Percentiles rank a stretch among this genome's conserved stretches.
Conservation (phyloP, 2,329 filamentous ascomycete species). For the Penicillium verrucosum region DNA sequence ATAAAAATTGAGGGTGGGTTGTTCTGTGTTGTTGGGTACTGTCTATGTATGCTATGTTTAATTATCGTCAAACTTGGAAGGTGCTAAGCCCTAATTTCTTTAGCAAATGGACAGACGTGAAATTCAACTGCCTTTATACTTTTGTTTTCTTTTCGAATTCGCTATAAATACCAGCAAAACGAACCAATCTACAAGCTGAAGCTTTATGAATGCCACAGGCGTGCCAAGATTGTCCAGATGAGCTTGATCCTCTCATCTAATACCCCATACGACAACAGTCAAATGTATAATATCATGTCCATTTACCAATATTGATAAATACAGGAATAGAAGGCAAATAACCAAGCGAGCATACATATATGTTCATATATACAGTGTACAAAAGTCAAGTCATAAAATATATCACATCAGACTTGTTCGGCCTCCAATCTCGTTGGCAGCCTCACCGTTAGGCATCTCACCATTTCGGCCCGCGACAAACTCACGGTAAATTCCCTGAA, state of each 20-base stretch:
- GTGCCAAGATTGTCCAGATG: background rate
- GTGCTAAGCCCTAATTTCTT: background rate
- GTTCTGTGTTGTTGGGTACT: background rate
- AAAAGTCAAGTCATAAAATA: background rate
- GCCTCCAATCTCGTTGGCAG: conserved; percentile 86
- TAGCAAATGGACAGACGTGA: background rate
- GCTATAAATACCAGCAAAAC: background rate
- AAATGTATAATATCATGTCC: background rate
- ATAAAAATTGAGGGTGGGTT: background rate
- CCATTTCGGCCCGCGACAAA: conserved; percentile 91
- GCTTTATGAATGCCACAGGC: background rate
- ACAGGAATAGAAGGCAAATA: conserved; percentile 5
- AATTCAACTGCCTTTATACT: background rate
- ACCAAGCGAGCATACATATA: background rate
- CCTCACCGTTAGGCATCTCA: conserved; percentile 92
- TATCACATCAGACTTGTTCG: conserved; percentile 85
- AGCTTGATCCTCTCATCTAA: background rate
- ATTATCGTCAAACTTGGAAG: background rate
- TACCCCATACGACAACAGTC: too few relatives aligned
- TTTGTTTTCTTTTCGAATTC: background rate
- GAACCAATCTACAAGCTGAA: background rate
- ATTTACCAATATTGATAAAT: conserved; percentile 6
- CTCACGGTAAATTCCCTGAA: conserved; percentile 82
- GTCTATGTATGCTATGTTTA: background rate
- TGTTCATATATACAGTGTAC: conserved; percentile 23